Evolutionary conservation across 768 basidiomycete genomes (phyloP), one percentile per base, ranked within the genome.

Genomic region (Leucogyrophana mollusca): DNA sequence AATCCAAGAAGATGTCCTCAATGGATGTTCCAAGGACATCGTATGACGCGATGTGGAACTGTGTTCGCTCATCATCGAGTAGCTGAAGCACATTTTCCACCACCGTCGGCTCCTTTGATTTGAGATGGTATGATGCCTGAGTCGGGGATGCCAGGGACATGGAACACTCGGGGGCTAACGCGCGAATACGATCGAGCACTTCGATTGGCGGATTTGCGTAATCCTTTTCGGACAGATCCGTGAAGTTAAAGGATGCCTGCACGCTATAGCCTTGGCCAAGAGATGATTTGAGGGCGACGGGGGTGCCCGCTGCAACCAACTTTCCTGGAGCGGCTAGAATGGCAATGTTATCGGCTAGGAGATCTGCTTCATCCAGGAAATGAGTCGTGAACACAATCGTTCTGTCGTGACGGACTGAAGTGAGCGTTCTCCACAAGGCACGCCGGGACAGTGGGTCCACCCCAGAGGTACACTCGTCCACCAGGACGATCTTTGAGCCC

Each of bases 361-460:
- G 69, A 56, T 90, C 88, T 0, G 88, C 88, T 61, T 90, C 86
- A 47, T 90, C 87, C 2, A 89, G 71, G 66, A 87, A 87, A 66
- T 90, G 89, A 0, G 88, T 92, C 0, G 89, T 90, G 59, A 90
- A 83, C 2, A 90, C 70, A 30, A 90, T 80, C 0, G 83, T 81
- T 39, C 85, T 71, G 34, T 83, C 80, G 25, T 82, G 70, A 11
- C 83, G 77, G 46, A 85, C 79, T 3, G 80, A 74, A 3, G 78
- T 87, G 45, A 92, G 65, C 0, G 82, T 84, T 45, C 82, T 77
- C 89, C 89, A 92, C 6, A 92, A 65, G 1, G 89, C 80, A 24
- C 89, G 74, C 40, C 89, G 72, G 46, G 88, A 89, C 27, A 92
- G 65, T 2, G 89, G 89, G 59, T 92, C 89, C 9, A 92, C 84